A percentile compares a stretch with the other conserved stretches of the same genome.
These are phyloP conservation scores for Lanmaoa rubissima DNA, from an alignment of 768 basidiomycete genomes.

Conservation along the genomic window DNA sequence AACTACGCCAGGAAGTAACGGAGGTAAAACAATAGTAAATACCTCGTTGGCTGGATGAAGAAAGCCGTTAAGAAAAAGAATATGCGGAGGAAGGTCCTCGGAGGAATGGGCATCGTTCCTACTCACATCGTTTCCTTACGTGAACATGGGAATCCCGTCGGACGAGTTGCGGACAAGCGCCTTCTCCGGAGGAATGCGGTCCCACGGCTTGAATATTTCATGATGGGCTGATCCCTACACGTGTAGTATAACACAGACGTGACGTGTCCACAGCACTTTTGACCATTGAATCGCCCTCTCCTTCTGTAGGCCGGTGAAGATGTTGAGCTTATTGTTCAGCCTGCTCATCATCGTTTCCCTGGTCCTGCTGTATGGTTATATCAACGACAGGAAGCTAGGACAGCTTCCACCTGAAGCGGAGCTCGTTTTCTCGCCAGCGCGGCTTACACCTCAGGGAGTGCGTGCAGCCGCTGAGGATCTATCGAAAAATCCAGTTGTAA, in stretches of 20 bases:
- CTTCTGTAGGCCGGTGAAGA: constrained; percentile 4
- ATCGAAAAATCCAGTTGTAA: constrained; percentile 33
- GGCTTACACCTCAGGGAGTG: constrained; percentile 46
- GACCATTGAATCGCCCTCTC: neutral
- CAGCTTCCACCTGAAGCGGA: constrained; percentile 46
- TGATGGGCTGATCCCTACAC: neutral
- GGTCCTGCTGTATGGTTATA: constrained; percentile 38
- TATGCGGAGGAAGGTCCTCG: too few relatives aligned
- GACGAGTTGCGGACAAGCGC: too few relatives aligned
- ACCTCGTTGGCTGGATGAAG: too few relatives aligned
- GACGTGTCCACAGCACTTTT: neutral
- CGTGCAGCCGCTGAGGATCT: constrained; percentile 38
- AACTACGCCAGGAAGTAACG: too few relatives aligned
- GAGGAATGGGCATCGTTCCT: too few relatives aligned
- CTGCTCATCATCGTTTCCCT: constrained; percentile 4
- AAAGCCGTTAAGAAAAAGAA: too few relatives aligned
- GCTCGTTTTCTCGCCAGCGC: constrained; percentile 47
- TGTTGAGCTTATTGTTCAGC: constrained; percentile 15
- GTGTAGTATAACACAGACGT: neutral
- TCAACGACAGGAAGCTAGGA: constrained; percentile 57
- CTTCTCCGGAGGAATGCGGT: too few relatives aligned
- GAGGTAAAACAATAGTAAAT: too few relatives aligned
- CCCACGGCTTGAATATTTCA: too few relatives aligned
- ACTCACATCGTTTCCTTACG: too few relatives aligned
- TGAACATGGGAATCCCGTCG: too few relatives aligned